A percentile compares a stretch with the other conserved stretches of the same genome.
Evolutionary conservation across 1,284 basidiomycete species (phyloP).

Genomic region (Cutaneotrichosporon cutaneum): DNA sequence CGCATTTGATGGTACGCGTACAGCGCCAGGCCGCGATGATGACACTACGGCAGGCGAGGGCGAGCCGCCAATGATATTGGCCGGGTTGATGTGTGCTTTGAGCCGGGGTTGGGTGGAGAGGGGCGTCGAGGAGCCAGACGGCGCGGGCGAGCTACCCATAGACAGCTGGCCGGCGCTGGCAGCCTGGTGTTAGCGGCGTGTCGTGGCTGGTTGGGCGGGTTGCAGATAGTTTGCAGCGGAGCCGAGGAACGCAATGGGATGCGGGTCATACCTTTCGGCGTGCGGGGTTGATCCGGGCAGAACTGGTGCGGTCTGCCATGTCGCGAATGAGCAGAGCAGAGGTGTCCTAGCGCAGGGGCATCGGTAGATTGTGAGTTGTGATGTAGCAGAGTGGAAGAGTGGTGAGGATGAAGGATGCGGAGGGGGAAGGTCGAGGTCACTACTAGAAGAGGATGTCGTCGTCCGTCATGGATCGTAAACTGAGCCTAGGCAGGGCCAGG

Average conservation of each 20-base stretch:
- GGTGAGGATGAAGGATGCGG: neutral
- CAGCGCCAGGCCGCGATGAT: neutral
- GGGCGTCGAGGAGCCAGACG: conserved; percentile 13
- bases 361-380: neutral
- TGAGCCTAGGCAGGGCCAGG: too few species aligned
- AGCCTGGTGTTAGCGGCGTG: conserved; percentile 10
- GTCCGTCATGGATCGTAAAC: too few species aligned
- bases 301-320: conserved; percentile 6
- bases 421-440: neutral
- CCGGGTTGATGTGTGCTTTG: conserved; percentile 29
- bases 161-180: conserved; percentile 11
- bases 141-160: neutral
- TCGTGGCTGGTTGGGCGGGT: neutral
- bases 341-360: neutral
- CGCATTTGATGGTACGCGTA: conserved; percentile 1
- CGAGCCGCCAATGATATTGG: conserved; percentile 17
- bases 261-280: conserved; percentile 3
- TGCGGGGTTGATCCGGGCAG: conserved; percentile 2
- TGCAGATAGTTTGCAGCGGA: too few species aligned
- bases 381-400: neutral
- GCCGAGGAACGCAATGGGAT: neutral
- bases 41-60: neutral
- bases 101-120: conserved; percentile 24
- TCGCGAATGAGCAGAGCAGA: neutral
- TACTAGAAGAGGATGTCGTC: neutral